Conservation (phyloP, 1,139 yeast genomes). For the Candida tropicalis region DNA sequence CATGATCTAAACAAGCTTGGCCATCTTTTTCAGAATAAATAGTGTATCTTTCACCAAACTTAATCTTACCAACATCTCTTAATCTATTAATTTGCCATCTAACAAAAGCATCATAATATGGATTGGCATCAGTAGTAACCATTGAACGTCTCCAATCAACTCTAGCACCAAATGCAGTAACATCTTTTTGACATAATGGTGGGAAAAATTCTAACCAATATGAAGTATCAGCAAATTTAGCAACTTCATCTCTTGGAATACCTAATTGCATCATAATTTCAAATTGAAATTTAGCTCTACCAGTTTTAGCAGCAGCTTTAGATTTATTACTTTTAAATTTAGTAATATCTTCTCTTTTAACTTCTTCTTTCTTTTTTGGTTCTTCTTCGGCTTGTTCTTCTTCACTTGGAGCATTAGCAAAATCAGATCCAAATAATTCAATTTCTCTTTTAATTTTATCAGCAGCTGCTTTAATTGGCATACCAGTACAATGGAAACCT, state of each 20-base stretch:
- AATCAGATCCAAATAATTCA: conserved; percentile 86
- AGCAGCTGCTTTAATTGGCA: conserved; percentile 98
- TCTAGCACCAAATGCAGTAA: conserved; percentile 83
- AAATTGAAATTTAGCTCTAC: conserved; percentile 91
- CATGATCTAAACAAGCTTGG: conserved; percentile 99
- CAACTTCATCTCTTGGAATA: conserved; percentile 77
- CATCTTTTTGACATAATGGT: conserved; percentile 81
- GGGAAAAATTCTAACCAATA: conserved; percentile 94
- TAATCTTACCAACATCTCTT: conserved; percentile 84
- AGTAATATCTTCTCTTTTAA: conserved; percentile 72
- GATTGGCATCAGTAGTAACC: conserved; percentile 93
- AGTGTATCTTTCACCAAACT: conserved; percentile 97
- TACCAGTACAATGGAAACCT: conserved; percentile 99
- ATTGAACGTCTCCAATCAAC: conserved; percentile 98
- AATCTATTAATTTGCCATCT: conserved; percentile 96
- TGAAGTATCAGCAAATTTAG: conserved; percentile 83
- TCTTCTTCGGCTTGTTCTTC: conserved; percentile 51
- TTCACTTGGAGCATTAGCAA: conserved; percentile 63
- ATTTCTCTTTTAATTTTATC: conserved; percentile 93
- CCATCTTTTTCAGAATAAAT: conserved; percentile 97
- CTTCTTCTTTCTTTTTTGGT: conserved; percentile 32
- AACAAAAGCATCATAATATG: conserved; percentile 91
- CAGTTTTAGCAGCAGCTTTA: conserved; percentile 90
- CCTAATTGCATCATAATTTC: conserved; percentile 97
- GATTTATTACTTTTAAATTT: conserved; percentile 91